Evolutionary conservation across 768 basidiomycete genomes (phyloP).

Genomic region (Trametes punicea): DNA sequence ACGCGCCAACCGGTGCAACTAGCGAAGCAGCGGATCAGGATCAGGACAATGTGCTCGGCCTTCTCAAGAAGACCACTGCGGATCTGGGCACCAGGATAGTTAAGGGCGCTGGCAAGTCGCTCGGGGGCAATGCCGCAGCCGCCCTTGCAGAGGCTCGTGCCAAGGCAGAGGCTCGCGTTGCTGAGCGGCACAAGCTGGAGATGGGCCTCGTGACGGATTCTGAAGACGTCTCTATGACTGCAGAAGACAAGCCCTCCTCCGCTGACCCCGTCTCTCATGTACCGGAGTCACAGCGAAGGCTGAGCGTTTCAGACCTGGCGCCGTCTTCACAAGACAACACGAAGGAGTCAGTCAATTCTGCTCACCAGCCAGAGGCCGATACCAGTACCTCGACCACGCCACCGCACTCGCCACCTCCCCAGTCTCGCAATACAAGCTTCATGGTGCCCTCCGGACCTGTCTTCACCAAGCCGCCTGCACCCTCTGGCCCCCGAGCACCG

Average conservation of each 20-base stretch:
- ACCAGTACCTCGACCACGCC: slow-evolving; percentile 52
- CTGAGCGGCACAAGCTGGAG: slow-evolving; percentile 55
- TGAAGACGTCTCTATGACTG: slow-evolving; percentile 7
- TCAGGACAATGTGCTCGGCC: slow-evolving; percentile 55
- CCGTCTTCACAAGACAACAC: slow-evolving; percentile 28
- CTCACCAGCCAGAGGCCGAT: slow-evolving; percentile 2
- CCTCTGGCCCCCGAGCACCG: slow-evolving; percentile 31
- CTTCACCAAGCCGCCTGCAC: slow-evolving; percentile 56
- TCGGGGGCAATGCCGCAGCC: slow-evolving; percentile 53
- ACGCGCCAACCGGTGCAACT: not conserved
- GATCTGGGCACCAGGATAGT: slow-evolving; percentile 56
- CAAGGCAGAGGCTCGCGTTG: slow-evolving; percentile 67
- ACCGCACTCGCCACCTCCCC: slow-evolving; percentile 49
- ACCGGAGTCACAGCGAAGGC: slow-evolving; percentile 31
- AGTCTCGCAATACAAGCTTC: slow-evolving; percentile 15
- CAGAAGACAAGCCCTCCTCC: not conserved
- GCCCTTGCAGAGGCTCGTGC: slow-evolving; percentile 66
- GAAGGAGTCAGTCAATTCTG: not conserved
- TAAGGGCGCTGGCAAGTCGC: slow-evolving; percentile 59
- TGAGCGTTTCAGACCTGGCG: slow-evolving; percentile 60
- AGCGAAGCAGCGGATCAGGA: slow-evolving; percentile 12
- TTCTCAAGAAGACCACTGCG: slow-evolving; percentile 70
- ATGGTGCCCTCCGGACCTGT: slow-evolving; percentile 40
- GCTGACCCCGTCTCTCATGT: not conserved
- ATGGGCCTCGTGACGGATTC: slow-evolving; percentile 3